phyloP scores from a whole-genome alignment of 2,329 filamentous ascomycete species.

The Metarhizium guizhouense region DNA sequence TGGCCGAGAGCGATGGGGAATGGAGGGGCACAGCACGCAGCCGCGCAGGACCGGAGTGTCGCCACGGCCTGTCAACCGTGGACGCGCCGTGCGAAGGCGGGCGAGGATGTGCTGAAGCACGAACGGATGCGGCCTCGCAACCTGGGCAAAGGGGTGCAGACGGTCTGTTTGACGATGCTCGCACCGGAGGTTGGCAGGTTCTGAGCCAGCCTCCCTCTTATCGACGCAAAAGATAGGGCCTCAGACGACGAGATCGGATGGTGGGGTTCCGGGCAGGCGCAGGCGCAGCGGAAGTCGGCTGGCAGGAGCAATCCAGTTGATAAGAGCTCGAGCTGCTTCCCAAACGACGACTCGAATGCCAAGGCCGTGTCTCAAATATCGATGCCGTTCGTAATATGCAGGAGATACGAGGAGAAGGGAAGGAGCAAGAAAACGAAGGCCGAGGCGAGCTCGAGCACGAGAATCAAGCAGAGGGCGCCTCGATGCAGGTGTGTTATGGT shows the following conservation, averaged over 20 bases:
- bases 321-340: no score
- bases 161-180: not conserved
- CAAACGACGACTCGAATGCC: no score
- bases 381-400: not conserved
- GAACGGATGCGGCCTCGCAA: no score
- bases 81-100: no score
- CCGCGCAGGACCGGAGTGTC: not conserved
- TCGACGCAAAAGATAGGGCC: not conserved
- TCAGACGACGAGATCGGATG: not conserved
- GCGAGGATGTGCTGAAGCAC: no score
- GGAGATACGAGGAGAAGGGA: not conserved
- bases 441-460: not conserved
- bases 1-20: conserved; percentile 1
- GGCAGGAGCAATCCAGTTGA: no score
- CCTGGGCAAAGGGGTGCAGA: no score
- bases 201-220: not conserved
- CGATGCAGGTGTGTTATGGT: not conserved
- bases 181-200: not conserved
- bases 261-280: not conserved
- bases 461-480: not conserved
- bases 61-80: not conserved
- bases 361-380: no score
- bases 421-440: not conserved
- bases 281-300: no score
- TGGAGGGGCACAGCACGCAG: conserved; percentile 1